Base-by-base conservation (phyloP, 805 yeast genomes). In the Debaryomyces hansenii region DNA sequence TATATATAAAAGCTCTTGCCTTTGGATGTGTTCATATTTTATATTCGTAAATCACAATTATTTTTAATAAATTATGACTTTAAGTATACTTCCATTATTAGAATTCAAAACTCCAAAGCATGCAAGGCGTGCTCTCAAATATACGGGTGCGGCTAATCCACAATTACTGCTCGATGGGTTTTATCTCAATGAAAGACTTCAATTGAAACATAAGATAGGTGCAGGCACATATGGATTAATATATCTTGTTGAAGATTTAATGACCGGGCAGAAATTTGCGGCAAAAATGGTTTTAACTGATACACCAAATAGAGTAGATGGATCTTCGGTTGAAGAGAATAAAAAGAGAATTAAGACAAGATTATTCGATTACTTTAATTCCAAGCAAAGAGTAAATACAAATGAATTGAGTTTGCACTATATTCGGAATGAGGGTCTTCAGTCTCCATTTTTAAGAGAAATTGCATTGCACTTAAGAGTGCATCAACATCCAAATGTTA, bases 141-240 rank as follows among this genome's bases (percentile, higher is more conserved):
- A 24, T 9, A 24, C 10, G 27, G 10, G 27, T 7, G 10, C 27
- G 27, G 27, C 27, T 9, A 24, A 24, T 9, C 27, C 7, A 24
- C 10, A 24, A 24, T 7, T 24, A 5, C 8, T 14, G 20, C 29
- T 37, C 14, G 59, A 64, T 37, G 69, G 67, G 3, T 55, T 51
- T 42, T 50, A 54, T 41, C 47, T 69, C 38, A 63, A 63, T 47
- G 51, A 48, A 52, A 67, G 70, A 20, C 70, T 69, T 52, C 69
- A 67, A 46, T 65, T 80, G 55, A 70, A 74, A 47, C 69, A 66
- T 48, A 77, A 80, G 53, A 77, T 85, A 9, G 96, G 96, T 6
- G 79, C 92, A 0, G 97, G 97, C 21, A 90, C 96, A 18, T 90
- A 84, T 57, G 96, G 96, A 4, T 72, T 85, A 28, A 92, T 90